Evolutionary conservation across 164 flowering plant species (phyloP), one percentile per base, ranked within the genome.

Genomic region (Protea cynaroides): DNA sequence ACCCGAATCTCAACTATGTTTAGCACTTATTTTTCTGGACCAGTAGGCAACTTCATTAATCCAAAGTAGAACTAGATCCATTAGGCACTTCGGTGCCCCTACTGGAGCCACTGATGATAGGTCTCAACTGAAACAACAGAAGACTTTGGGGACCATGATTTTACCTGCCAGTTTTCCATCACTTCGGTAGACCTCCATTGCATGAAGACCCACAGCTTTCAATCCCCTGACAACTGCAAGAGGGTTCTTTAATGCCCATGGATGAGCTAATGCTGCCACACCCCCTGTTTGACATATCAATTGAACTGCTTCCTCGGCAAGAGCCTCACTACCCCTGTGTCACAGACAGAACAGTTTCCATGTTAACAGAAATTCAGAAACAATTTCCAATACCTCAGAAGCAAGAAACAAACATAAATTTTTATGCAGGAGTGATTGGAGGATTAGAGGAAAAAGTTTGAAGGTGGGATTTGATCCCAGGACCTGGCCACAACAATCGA

Each of bases 181-280:
- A 60, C 97, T 83, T 76, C 96, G 80, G 61, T 87, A 91, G 66
- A 85, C 94, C 75, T 93, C 97, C 59, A 93, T 71, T 10, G 90
- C 98, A 70, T 91, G 95, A 65, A 93, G 87, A 9, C 98, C 98
- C 11, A 87, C 92, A 21, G 81, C 94, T 75, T 82, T 86, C 74
- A 93, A 73, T 54, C 81, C 80, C 72, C 78, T 84, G 64, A 86
- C 73, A 52, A 93, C 63, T 3, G 81, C 60, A 49, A 73, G 69
- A 22, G 91, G 97, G 74, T 89, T 80, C 72, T 85, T 93, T 75
- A 90, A 79, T 43, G 97, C 84, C 98, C 98, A 93, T 25, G 97
- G 97, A 79, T 90, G 95, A 68, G 97, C 97, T 66, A 90, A 71
- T 37, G 86, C 90, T 0, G 92, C 78, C 61, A 90, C 65, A 56